Evolutionary conservation across 1,284 basidiomycete species (phyloP), one percentile per base, ranked within the genome.

Genomic region (Marasmius oreades): DNA sequence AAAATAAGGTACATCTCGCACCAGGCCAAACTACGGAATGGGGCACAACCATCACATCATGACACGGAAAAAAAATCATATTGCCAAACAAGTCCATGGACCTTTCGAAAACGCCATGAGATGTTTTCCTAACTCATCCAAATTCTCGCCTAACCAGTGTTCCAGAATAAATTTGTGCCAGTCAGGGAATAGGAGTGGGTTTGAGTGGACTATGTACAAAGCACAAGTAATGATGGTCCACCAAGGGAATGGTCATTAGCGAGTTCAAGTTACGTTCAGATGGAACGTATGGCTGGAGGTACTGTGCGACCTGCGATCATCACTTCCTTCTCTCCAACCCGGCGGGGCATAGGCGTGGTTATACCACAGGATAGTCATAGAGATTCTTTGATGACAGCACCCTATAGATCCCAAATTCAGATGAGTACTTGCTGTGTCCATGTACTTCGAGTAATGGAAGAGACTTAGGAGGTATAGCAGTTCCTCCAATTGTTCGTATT

Each of bases 1-100:
- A 68, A 53, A 2, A 59, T 46, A 14, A 68, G 52, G 45, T 64
- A 67, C n/a, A 69, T 31, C 53, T 68, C 65, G 55, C 67, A 67
- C 51, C 63, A 67, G 1, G 59, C 67, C 14, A 69, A 53, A 53
- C 67, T 69, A 24, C 14, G 3, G 16, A 12, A 45, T 28, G 12
- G 12, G 11, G 6, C 10, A 8, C 14, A 3, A n/a, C 16, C 16
- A n/a, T 16, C 16, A 14, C 2, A 43, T 1, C 12, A 3, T 7
- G 10, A 6, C 2, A 42, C n/a, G 42, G 22, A 28, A 12, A 16
- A 18, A 22, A 33, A 1, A 18, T 5, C 10, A 33, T 23, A 50
- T 28, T 2, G 26, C 47, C 10, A 50, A 18, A n/a, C 57, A 58
- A 12, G 55, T 53, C n/a, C 57, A 31, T 18, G 57, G 50, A 4